Conservation (phyloP, 2,329 filamentous ascomycete species). For the Penicillium polonicum region DNA sequence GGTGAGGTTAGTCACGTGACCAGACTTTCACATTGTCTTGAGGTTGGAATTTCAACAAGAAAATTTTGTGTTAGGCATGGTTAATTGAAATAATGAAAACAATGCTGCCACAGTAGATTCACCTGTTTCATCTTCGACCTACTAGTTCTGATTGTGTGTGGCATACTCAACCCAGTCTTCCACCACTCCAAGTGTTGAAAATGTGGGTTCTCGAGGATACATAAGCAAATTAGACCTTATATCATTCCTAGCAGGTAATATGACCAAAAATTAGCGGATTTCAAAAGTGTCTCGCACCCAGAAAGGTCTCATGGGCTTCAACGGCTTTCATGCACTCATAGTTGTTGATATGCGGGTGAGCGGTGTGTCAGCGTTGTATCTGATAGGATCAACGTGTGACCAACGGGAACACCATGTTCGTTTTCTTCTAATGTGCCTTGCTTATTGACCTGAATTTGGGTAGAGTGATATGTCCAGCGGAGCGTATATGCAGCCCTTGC, state of each 20-base stretch:
- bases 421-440: neutral
- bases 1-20: slow-evolving; percentile 17
- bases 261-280: too few species aligned
- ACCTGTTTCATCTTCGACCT: too few species aligned
- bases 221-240: neutral
- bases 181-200: neutral
- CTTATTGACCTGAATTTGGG: neutral
- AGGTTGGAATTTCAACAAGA: neutral
- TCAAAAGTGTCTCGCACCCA: too few species aligned
- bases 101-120: neutral
- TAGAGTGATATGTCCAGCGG: neutral
- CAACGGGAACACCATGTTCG: neutral
- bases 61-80: too few species aligned
- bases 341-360: neutral
- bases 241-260: neutral
- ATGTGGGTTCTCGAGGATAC: neutral
- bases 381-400: neutral
- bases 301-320: neutral
- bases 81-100: neutral
- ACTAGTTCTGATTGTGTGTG: neutral
- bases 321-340: neutral
- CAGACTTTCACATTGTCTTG: neutral
- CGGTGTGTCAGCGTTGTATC: neutral
- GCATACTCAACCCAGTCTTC: neutral
- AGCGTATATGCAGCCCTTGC: too few species aligned